These are phyloP conservation scores for Chlorella sp. DNA, from an alignment of 139 green algal species.

Conservation along the genomic window DNA sequence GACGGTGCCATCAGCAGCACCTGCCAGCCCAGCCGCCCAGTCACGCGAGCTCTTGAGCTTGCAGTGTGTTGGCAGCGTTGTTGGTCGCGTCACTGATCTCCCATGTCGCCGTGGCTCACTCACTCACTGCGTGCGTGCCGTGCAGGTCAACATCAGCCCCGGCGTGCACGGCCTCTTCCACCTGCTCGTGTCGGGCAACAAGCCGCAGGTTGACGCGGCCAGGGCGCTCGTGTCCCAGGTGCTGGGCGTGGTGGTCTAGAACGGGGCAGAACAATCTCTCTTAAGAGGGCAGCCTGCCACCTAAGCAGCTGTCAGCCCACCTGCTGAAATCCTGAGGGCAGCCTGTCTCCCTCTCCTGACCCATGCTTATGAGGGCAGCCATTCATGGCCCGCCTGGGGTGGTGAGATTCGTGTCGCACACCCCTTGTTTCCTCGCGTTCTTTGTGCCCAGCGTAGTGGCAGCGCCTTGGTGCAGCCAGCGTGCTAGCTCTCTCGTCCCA, in stretches of 20 bases:
- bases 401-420: background rate
- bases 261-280: too few relatives aligned
- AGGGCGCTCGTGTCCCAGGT: conserved; percentile 18
- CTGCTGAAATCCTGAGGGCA: too few relatives aligned
- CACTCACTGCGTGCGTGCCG: background rate
- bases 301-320: background rate
- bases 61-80: too few relatives aligned
- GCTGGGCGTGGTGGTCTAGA: background rate
- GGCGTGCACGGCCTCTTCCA: conserved; percentile 25
- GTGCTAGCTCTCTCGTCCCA: too few relatives aligned
- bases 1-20: conserved; percentile 9
- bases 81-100: too few relatives aligned
- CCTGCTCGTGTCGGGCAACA: conserved; percentile 17
- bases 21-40: background rate
- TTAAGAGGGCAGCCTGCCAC: too few relatives aligned
- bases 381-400: background rate
- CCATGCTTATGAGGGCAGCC: background rate
- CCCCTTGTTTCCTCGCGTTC: too few relatives aligned
- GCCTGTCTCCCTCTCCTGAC: too few relatives aligned
- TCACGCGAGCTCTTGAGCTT: background rate
- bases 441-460: too few relatives aligned
- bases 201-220: conserved; percentile 19
- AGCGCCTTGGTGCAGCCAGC: too few relatives aligned
- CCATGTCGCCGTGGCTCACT: background rate
- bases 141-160: conserved; percentile 18